phyloP scores from a whole-genome alignment of 2,329 filamentous ascomycete species.

The Cercospora sp. region DNA sequence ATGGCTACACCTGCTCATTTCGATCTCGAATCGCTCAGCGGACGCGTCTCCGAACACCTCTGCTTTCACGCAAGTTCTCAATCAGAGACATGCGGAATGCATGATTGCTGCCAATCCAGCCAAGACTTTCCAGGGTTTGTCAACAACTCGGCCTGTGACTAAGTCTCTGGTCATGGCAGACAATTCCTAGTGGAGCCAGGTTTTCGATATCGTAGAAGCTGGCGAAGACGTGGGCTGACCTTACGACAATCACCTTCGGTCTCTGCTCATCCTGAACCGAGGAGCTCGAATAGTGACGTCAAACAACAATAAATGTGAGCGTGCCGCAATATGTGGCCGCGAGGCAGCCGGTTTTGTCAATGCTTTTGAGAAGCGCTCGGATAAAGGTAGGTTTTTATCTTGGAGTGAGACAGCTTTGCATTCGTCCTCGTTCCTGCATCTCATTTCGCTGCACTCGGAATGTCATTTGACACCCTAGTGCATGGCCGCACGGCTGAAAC shows the following conservation, averaged over 20 bases:
- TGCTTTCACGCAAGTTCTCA: background rate
- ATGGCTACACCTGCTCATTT: background rate
- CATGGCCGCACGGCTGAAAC: background rate
- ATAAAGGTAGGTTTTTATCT: background rate
- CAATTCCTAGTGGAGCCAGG: background rate
- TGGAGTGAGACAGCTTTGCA: background rate
- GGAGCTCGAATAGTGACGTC: background rate
- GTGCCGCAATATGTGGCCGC: background rate
- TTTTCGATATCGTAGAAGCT: background rate
- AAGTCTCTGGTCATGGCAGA: background rate
- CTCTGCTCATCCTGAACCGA: background rate
- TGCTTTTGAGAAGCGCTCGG: background rate
- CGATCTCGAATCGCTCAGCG: background rate
- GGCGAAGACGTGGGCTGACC: background rate
- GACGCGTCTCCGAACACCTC: background rate
- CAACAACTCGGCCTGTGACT: background rate
- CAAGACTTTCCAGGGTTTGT: background rate
- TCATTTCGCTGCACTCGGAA: background rate
- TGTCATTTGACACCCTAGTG: background rate
- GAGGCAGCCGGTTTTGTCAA: background rate
- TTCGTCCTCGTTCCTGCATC: background rate
- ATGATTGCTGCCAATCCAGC: background rate
- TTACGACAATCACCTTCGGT: background rate
- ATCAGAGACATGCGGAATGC: background rate
- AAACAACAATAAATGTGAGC: constrained; percentile 3